A percentile compares a stretch with the other conserved stretches of the same genome.
Evolutionary conservation across 176 grass and related monocot genomes (phyloP).

Genomic region (Aegilops bicornis): DNA sequence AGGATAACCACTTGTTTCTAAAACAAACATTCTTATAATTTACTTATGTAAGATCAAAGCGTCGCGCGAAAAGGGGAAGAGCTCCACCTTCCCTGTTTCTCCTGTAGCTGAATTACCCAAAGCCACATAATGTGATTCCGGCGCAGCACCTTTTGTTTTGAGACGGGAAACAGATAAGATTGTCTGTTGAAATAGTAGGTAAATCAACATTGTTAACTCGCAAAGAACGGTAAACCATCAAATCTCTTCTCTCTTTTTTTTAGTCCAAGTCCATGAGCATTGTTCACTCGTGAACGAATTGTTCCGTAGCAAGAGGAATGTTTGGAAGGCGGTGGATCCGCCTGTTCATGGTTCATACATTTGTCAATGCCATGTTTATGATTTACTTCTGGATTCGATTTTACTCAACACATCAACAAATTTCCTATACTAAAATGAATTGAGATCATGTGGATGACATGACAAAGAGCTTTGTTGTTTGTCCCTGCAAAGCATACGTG

Average conservation of each 20-base stretch:
- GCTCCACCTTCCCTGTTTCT: too few relatives aligned
- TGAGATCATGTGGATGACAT: not conserved
- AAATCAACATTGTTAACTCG: not conserved
- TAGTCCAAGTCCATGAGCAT: not conserved
- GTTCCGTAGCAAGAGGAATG: conserved; percentile 38
- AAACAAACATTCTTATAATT: too few relatives aligned
- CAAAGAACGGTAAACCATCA: too few relatives aligned
- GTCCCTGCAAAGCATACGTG: not conserved
- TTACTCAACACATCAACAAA: not conserved
- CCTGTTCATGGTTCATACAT: not conserved
- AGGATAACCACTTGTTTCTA: too few relatives aligned
- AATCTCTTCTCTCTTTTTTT: too few relatives aligned
- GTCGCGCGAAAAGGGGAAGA: too few relatives aligned
- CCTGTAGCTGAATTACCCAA: too few relatives aligned
- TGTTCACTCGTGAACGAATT: not conserved
- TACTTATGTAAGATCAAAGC: too few relatives aligned
- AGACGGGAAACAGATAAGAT: too few relatives aligned
- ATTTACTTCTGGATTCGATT: too few relatives aligned
- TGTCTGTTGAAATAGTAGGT: not conserved
- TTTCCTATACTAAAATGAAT: not conserved
- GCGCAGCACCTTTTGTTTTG: too few relatives aligned
- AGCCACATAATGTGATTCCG: too few relatives aligned
- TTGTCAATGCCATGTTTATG: not conserved
- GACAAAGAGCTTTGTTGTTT: not conserved
- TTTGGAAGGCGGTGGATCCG: conserved; percentile 51